These are phyloP conservation scores for Aspergillus fumigatiaffinis DNA, from an alignment of 2,329 filamentous ascomycete genomes.

Conservation along the genomic window DNA sequence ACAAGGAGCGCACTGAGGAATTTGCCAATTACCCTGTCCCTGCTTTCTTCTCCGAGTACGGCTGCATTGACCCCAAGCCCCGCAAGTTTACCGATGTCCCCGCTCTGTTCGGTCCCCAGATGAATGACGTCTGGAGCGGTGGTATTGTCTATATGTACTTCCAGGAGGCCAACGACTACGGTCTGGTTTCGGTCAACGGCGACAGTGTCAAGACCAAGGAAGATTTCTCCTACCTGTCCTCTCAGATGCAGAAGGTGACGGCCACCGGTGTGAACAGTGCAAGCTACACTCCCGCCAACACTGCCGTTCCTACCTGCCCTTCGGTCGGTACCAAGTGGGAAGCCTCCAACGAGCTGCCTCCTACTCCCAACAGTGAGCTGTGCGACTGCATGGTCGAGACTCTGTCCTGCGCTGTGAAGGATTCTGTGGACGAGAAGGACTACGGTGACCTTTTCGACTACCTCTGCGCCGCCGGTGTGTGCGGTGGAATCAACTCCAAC, in stretches of 20 bases:
- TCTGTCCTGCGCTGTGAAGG: conserved; percentile 65
- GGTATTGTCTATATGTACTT: conserved; percentile 99
- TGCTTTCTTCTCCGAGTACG: conserved; percentile 98
- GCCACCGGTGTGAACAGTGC: conserved; percentile 63
- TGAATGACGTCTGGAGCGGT: conserved; percentile 86
- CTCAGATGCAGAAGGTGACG: conserved; percentile 63
- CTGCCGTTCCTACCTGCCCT: conserved; percentile 67
- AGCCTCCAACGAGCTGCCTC: conserved; percentile 68
- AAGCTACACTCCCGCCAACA: conserved; percentile 72
- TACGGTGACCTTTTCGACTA: conserved; percentile 62
- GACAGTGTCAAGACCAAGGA: conserved; percentile 61
- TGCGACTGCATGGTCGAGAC: conserved; percentile 82
- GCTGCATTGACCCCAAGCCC: conserved; percentile 72
- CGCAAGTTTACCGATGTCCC: conserved; percentile 82
- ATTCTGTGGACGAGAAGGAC: conserved; percentile 52
- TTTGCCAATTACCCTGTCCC: conserved; percentile 88
- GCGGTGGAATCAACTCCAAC: conserved; percentile 40
- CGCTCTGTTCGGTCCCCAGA: conserved; percentile 73
- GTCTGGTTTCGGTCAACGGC: conserved; percentile 58
- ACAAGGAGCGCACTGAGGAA: conserved; percentile 76
- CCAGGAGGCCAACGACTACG: conserved; percentile 86
- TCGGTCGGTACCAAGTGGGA: conserved; percentile 62
- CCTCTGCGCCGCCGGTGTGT: conserved; percentile 38
- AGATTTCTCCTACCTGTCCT: conserved; percentile 71
- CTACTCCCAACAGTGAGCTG: conserved; percentile 70